phyloP scores from a whole-genome alignment of 345 rosid species.

The Arabidopsis thaliana region TAIR10.1 NC_003075.7:13594001-13594500 shows the following conservation, averaged over 20 bases:
- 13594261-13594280: slow-evolving; percentile 83
- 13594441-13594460: slow-evolving; percentile 90
- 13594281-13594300: slow-evolving; percentile 84
- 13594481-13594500: slow-evolving; percentile 76
- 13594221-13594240: background rate
- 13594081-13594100: slow-evolving; percentile 5
- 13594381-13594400: background rate
- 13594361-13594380: slow-evolving; percentile 58
- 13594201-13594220: background rate
- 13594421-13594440: slow-evolving; percentile 61
- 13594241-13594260: slow-evolving; percentile 57
- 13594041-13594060: slow-evolving; percentile 27
- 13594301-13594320: slow-evolving; percentile 70
- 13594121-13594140: slow-evolving; percentile 61
- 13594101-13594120: slow-evolving; percentile 48
- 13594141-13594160: slow-evolving; percentile 60
- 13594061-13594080: background rate
- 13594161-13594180: slow-evolving; percentile 39
- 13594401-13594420: background rate
- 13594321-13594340: slow-evolving; percentile 84
- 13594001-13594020: slow-evolving; percentile 10
- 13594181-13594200: background rate
- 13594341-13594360: slow-evolving; percentile 81
- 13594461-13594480: slow-evolving; percentile 83
- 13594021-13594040: slow-evolving; percentile 16